Base-by-base conservation (phyloP, 257 asterid genomes). In the Plantago elongata region DNA sequence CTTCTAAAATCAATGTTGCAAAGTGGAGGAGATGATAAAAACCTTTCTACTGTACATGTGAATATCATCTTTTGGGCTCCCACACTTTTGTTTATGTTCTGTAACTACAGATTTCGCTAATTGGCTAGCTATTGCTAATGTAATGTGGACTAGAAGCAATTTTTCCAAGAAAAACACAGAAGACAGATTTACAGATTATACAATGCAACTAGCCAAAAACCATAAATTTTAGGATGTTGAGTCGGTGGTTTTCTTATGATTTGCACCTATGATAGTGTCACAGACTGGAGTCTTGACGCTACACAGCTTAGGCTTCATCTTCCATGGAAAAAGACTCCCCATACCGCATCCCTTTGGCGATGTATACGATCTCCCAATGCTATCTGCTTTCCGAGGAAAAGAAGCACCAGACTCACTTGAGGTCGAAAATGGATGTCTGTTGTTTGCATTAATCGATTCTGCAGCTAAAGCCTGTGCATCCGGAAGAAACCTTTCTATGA, bases 381-480 rank as follows among this genome's bases (percentile, higher is more conserved):
- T 63, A 13, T 76, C 69, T 2, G 71, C 79, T 34, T 7, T 6
- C 46, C 81, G 68, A 62, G 81, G 71, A 30, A 76, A 55, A 34
- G 77, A 45, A 16, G 55, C 61, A 5, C 15, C 7, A 9, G 64
- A 14, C 59, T 34, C 7, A 0, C 65, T 66, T 6, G 76, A 61
- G 27, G 11, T 5, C n/a, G 59, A 46, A 51, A 58, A 16, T 9
- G 68, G 54, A 12, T 46, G 17, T 29, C 61, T 66, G 55, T 69
- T 69, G 47, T 86, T 69, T n/a, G 72, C 64, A 22, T 22, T 22
- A 14, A 76, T 74, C 14, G 92, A 79, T 14, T 84, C 84, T 46
- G 78, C 87, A 8, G 95, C 95, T 48, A 90, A 61, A 18, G 94
- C 95, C 60, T 77, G 85, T 22, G 97, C 95, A 68, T 90, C 95